phyloP scores from a whole-genome alignment of 2,329 filamentous ascomycete genomes.

The Alternaria sp. region DNA sequence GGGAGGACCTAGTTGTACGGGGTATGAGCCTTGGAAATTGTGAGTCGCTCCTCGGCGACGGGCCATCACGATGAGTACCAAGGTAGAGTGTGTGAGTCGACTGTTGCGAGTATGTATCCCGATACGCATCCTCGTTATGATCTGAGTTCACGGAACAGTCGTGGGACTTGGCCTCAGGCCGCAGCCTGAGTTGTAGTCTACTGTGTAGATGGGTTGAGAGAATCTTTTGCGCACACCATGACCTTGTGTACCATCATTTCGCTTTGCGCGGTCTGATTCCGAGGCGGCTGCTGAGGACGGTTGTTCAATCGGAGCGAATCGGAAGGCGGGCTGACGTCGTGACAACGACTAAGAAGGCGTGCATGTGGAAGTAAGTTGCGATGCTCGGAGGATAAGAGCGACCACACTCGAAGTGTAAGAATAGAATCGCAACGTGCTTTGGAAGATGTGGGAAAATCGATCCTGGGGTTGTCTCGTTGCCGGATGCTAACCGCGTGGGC shows the following conservation, averaged over 20 bases:
- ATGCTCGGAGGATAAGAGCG: background rate
- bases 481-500: constrained; percentile 6
- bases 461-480: background rate
- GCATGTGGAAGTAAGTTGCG: background rate
- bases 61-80: too few relatives aligned
- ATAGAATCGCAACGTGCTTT: background rate
- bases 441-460: background rate
- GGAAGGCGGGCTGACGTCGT: background rate
- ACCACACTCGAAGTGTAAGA: background rate
- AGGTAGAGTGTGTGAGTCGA: too few relatives aligned
- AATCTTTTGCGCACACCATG: background rate
- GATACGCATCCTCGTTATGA: too few relatives aligned
- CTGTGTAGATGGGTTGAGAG: too few relatives aligned
- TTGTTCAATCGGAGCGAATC: background rate
- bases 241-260: background rate
- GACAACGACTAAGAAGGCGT: background rate
- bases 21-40: too few relatives aligned
- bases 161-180: too few relatives aligned
- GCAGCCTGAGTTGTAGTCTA: too few relatives aligned
- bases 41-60: too few relatives aligned
- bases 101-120: too few relatives aligned
- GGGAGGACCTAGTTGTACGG: too few relatives aligned
- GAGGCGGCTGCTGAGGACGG: background rate
- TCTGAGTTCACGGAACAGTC: too few relatives aligned
- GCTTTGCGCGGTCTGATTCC: background rate